Evolutionary conservation across 176 grass and related monocot species (phyloP).

Genomic region (Carex pumila): DNA sequence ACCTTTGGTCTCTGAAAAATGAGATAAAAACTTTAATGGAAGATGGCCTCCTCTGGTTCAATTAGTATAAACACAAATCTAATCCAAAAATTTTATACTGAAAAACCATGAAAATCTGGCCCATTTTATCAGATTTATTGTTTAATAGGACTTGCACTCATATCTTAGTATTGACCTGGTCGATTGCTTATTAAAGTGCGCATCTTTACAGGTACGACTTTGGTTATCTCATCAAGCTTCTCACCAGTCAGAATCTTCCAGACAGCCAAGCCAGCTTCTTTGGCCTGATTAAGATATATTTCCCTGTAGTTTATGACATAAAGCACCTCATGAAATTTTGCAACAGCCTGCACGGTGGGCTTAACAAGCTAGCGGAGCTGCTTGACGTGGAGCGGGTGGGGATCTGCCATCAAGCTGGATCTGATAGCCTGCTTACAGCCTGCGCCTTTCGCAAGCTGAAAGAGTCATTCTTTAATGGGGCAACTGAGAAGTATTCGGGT

Average conservation of each 20-base stretch:
- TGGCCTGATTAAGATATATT: constrained; percentile 80
- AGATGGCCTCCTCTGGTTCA: not conserved
- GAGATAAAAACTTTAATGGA: not conserved
- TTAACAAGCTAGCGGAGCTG: constrained; percentile 86
- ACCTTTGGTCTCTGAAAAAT: not conserved
- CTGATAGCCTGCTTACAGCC: constrained; percentile 78
- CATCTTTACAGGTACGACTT: constrained; percentile 53
- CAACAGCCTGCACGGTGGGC: constrained; percentile 92
- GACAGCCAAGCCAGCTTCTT: constrained; percentile 74
- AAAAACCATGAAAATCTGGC: not conserved
- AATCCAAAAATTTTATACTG: not conserved
- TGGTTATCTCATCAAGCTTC: constrained; percentile 81
- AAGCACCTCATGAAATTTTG: constrained; percentile 99
- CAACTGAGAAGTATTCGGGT: constrained; percentile 89
- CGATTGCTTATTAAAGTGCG: not conserved
- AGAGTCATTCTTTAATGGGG: constrained; percentile 67
- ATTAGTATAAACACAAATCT: not conserved
- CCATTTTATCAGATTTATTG: not conserved
- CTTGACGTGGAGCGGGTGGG: constrained; percentile 94
- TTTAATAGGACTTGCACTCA: not conserved
- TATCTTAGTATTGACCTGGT: not conserved
- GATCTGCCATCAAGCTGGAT: constrained; percentile 87
- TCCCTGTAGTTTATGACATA: constrained; percentile 83
- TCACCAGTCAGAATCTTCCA: constrained; percentile 72
- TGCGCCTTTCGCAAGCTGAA: constrained; percentile 83